Evolutionary conservation across 768 basidiomycete genomes (phyloP).

Genomic region (Pleurotus djamor): DNA sequence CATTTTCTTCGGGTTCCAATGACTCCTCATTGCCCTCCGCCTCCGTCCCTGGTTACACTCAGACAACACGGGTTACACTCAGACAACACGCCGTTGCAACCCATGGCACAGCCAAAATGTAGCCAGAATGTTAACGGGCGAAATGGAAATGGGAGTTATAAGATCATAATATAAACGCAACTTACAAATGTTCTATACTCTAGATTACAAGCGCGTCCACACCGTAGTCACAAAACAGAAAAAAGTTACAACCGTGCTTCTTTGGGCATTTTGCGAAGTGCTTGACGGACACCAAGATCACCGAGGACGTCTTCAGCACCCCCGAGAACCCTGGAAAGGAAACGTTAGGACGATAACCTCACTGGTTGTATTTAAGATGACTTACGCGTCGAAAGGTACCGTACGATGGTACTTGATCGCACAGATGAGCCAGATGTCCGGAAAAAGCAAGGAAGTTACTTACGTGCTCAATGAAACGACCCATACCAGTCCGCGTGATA

Average conservation of each 20-base stretch:
- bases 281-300: constrained; percentile 39
- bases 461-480: constrained; percentile 25
- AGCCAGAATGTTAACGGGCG: no score
- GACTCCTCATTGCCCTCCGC: no score
- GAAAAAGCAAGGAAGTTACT: constrained; percentile 1
- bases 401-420: constrained; percentile 18
- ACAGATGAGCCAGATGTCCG: neutral
- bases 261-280: neutral
- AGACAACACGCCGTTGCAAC: no score
- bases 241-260: neutral
- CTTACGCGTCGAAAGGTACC: constrained; percentile 22
- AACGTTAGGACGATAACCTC: neutral
- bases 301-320: constrained; percentile 53
- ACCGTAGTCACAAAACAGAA: neutral
- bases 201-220: neutral
- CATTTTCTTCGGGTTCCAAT: no score
- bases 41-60: no score
- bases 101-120: no score
- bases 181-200: no score
- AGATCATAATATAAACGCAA: no score
- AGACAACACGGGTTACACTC: no score
- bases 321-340: constrained; percentile 17
- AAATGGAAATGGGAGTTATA: no score
- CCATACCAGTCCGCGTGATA: constrained; percentile 77
- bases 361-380: constrained; percentile 12